Base-by-base conservation (phyloP, 306 rosid genomes). In the Luffa acutangula region DNA sequence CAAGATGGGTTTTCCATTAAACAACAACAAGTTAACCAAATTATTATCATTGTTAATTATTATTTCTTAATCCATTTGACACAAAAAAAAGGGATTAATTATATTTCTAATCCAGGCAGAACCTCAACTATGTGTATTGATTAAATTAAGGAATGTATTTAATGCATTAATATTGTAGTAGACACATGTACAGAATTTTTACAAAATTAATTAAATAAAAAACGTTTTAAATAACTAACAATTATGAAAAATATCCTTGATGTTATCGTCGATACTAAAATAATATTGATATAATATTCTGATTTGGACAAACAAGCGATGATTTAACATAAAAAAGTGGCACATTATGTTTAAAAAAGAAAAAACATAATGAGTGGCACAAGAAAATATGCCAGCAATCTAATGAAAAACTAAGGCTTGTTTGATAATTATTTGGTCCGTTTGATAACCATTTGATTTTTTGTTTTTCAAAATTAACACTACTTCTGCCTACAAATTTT, bases 21-120 rank as follows among this genome's bases (percentile, higher is more conserved):
- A 71, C 56, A 71, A 70, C 4, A 13, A 0, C 76, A 71, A 71
- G 11, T 21, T 18, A 71, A 42, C 56, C 18, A 9, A 45, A 71
- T 71, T 45, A 71, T 71, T n/a, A 71, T 71, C 34, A 45, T 71
- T 71, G 6, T 69, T 69, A 69, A 69, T 41, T 69, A 69, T 69
- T 41, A 65, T 36, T 70, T 71, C 37, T 67, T 42, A 21, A 45
- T 4, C 41, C 76, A 71, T 45, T 71, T 71, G 76, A 20, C 57
- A 45, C 56, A 20, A 43, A 70, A 43, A 71, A 7, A 13, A 3
- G 3, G 1, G 3, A 4, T 45, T 71, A 45, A 25, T 71, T 45
- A 71, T 41, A 67, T 67, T 67, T 18, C 42, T 67, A 67, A 67
- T 41, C 34, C 75, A 18, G 9, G 0, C 15, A 67, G 53, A 67